Base-by-base conservation (phyloP, 768 basidiomycete genomes). In the Pholiota microspora region DNA sequence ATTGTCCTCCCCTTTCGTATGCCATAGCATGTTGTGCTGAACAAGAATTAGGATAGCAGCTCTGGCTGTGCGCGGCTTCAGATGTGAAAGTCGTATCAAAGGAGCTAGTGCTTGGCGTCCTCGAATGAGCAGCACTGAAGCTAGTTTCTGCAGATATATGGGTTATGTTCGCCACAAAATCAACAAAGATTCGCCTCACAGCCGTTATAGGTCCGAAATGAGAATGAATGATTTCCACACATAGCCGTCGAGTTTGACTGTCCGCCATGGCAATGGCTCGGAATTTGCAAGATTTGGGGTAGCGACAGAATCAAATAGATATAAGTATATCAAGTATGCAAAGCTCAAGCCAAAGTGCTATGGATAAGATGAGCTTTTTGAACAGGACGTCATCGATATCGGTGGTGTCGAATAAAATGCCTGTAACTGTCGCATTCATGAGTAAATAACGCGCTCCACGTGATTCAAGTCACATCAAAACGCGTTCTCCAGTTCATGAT, bases 1-100 rank as follows among this genome's bases (percentile, higher is more conserved):
- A 36, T 84, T 86, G n/a, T 85, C 83, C 7, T 85, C 85, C 4
- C 79, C 79, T 34, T 80, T 79, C 7, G 86, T 81, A 65, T 94
- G 91, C 90, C 93, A 94, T 40, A 95, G 76, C 40, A 97, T 70
- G 69, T 97, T 94, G 67, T 98, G 95, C 66, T 98, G 95, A 15
- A 95, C 78, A 50, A 98, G 80, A 42, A 88, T 81, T 42, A 97
- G 74, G 16, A 95, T 72, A 16, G 84, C 79, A 24, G 85, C 84
- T 50, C 88, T 84, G 12, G 87, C 80, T 1, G 78, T 83, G 23
- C 86, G 83, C 8, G 84, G 79, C 62, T 84, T 88, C 24, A 92
- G 69, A 25, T 73, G 76, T 1, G 92, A 83, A 64, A 84, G 84
- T 28, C 88, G 85, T 29, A 85, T 74, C 47, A 96, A 66, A 60